Base-by-base conservation (phyloP, 192 early-diverging fungal species). In the Mortierella hygrophila region DNA sequence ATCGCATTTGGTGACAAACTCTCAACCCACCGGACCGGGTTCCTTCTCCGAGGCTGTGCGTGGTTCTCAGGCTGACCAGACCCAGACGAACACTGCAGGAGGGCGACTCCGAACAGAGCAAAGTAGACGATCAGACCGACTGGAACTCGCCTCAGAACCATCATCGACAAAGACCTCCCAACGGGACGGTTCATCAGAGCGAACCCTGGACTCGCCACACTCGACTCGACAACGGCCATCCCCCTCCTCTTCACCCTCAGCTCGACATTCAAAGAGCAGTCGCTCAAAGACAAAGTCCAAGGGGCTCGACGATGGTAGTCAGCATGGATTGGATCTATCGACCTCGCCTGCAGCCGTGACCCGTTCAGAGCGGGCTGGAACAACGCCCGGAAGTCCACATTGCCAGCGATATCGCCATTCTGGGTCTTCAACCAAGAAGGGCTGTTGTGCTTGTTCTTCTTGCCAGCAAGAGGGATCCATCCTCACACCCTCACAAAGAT, bases 401-500 rank as follows among this genome's bases (percentile, higher is more conserved):
- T 77, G 75, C 41, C 83, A 80, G 26, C 35, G 55, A 69, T 46
- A 85, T 26, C 41, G 75, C 6, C 23, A 63, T 9, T 68, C 79
- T 3, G 70, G 52, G 47, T 75, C 79, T 23, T 32, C 47, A 23
- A 42, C 35, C 35, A 86, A 78, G 68, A 78, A 75, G n/a, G 70
- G 69, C 1, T 46, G 63, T 11, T 85, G 83, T 38, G 5, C 15
- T 20, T 85, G 83, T 38, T 38, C 35, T 11, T 65, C 68, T 4
- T 85, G 78, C 32, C 83, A 85, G 52, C 37, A 68, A 15, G 72
- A 78, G 40, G 47, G 52, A 60, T 38, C 32, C 21, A 32, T 70
- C 26, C 77, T 76, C 38, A 70, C 75, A 1, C 52, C 84, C 3
- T 72, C 78, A 18, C 78, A 81, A 46, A 46, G 79, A 18, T 42